Evolutionary conservation across 2,329 filamentous ascomycete species (phyloP).

Genomic region (Zasmidium citrigriseum): DNA sequence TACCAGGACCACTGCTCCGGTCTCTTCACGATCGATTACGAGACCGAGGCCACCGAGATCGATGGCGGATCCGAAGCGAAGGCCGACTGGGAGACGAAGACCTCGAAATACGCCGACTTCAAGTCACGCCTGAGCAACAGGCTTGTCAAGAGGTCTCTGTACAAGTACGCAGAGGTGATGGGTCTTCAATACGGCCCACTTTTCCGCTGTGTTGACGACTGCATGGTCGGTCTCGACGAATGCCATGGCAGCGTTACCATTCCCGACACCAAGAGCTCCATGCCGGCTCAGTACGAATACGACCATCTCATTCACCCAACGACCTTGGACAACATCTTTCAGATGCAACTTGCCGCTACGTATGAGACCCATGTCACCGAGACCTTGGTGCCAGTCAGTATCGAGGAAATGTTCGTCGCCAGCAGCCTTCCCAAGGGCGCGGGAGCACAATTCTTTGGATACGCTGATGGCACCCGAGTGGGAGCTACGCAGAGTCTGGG

Average conservation of each 20-base stretch:
- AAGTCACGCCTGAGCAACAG: neutral
- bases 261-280: conserved; percentile 47
- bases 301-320: conserved; percentile 58
- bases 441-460: too few species aligned
- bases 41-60: neutral
- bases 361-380: too few species aligned
- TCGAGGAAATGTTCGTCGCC: too few species aligned
- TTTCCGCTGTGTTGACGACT: conserved; percentile 10
- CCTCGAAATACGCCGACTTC: neutral
- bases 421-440: too few species aligned
- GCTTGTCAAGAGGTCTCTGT: conserved; percentile 3
- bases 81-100: neutral
- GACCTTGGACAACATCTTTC: conserved; percentile 59
- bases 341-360: too few species aligned
- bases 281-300: conserved; percentile 58
- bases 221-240: conserved; percentile 3
- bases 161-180: conserved; percentile 10
- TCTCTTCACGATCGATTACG: conserved; percentile 9
- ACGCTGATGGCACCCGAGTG: too few species aligned
- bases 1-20: conserved; percentile 7
- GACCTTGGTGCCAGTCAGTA: too few species aligned
- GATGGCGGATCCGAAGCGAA: neutral
- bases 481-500: too few species aligned
- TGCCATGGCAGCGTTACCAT: conserved; percentile 7
- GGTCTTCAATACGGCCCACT: conserved; percentile 18